These are phyloP conservation scores for Cerioporus squamosus DNA, from an alignment of 1,284 basidiomycete genomes.

Conservation along the genomic window DNA sequence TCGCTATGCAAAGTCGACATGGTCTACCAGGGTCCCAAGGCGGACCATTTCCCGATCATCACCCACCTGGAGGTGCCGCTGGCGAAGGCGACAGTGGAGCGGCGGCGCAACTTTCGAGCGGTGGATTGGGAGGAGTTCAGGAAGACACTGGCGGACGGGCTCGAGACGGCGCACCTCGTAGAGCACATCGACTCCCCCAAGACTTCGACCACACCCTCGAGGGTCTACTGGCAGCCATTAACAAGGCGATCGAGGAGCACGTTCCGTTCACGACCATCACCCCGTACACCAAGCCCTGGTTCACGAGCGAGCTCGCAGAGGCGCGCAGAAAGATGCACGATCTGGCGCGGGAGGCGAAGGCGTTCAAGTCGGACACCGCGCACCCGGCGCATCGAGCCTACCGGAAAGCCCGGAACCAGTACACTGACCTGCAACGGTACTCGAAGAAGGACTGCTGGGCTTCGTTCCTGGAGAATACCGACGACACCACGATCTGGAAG, in stretches of 20 bases:
- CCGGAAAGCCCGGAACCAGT: constrained; percentile 25
- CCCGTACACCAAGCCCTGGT: constrained; percentile 33
- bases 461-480: constrained; percentile 36
- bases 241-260: constrained; percentile 23
- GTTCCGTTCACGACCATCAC: constrained; percentile 28
- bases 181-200: no score
- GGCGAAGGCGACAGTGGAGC: no score
- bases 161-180: no score
- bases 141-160: no score
- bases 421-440: constrained; percentile 33
- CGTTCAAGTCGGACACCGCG: no score
- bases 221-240: no score
- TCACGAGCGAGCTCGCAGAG: no score
- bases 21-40: constrained; percentile 11
- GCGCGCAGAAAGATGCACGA: constrained; percentile 20
- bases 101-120: constrained; percentile 27
- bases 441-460: constrained; percentile 40
- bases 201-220: no score
- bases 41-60: constrained; percentile 33
- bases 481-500: constrained; percentile 34
- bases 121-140: no score
- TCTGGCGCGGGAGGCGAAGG: constrained; percentile 16
- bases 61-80: no score
- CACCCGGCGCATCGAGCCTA: constrained; percentile 29
- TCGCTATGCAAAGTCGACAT: constrained; percentile 23